Conservation (phyloP, 768 basidiomycete species). For the Naganishia kalamii region DNA sequence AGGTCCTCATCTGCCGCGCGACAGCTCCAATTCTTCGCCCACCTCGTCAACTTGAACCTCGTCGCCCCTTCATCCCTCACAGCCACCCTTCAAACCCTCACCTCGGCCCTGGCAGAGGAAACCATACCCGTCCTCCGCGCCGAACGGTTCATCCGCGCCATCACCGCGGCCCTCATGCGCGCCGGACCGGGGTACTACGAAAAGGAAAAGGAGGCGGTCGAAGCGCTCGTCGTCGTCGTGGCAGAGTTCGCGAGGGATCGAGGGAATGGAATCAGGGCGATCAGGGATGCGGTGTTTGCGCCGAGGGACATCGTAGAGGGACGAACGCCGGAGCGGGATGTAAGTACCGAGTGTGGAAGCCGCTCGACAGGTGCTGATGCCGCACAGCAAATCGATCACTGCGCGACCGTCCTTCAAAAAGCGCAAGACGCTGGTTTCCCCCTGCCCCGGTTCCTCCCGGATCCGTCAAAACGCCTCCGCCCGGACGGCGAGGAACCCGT, state of each 20-base stretch:
- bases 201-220: slow-evolving; percentile 10
- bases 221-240: slow-evolving; percentile 59
- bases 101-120: slow-evolving; percentile 79
- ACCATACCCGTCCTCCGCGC: slow-evolving; percentile 69
- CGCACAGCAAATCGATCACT: slow-evolving; percentile 7
- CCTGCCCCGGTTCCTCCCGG: slow-evolving; percentile 18
- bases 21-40: slow-evolving; percentile 89
- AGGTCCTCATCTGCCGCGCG: background rate
- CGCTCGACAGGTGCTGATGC: background rate
- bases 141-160: slow-evolving; percentile 37
- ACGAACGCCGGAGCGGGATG: background rate
- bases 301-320: slow-evolving; percentile 11
- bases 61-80: slow-evolving; percentile 73
- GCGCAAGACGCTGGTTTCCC: background rate
- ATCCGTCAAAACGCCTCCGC: slow-evolving; percentile 17
- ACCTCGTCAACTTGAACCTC: slow-evolving; percentile 68
- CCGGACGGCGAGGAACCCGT: slow-evolving; percentile 14
- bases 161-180: slow-evolving; percentile 5
- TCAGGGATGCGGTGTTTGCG: background rate
- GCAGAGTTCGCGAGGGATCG: background rate
- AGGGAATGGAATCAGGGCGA: background rate
- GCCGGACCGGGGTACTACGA: slow-evolving; percentile 11
- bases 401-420: background rate
- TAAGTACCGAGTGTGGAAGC: background rate
- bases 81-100: slow-evolving; percentile 73